Base-by-base conservation (phyloP, 2,329 filamentous ascomycete genomes). In the Didymellaceae sp. region DNA sequence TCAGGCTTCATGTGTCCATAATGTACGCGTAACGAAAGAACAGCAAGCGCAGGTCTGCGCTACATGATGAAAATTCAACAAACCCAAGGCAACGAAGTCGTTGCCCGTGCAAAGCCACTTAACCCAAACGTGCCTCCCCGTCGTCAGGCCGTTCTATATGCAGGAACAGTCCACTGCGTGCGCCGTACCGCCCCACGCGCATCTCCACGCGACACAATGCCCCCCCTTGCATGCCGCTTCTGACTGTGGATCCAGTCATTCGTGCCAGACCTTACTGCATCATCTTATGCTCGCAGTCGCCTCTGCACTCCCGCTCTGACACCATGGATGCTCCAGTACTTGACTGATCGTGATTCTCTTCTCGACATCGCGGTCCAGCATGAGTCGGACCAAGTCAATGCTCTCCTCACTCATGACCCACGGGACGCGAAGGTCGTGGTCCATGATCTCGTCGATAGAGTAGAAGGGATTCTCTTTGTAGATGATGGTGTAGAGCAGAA, bases 381-480 rank as follows among this genome's bases (percentile, higher is more conserved):
- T 97, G 68, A 86, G 82, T 32, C 91, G 85, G 56, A 99, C 89
- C 43, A 99, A 80, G 64, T 97, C 88, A 60, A 99, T 95, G 73
- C 91, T 96, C 60, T 92, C 88, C 58, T 97, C 91, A 72, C 90
- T 91, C 77, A 93, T 86, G 25, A 88, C 83, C 71, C 90, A 97
- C 0, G 94, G 94, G 21, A 99, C 87, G 38, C 94, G 85, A 52
- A 99, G 79, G 63, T 97, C 93, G 67, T 93, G 92, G 72, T 99
- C 94, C 84, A 97, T 95, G 68, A 99, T 99, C 79, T 99, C 94
- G 73, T 99, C 94, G 66, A 97, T 94, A 74, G 89, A 95, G 81
- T 97, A 97, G 74, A 97, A 99, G 0, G 94, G 93, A 69, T 99
- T 99, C 77, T 99, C 94, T 77, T 97, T 99, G 82, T 99, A 99